Evolutionary conservation across 225 moss, liverwort and hornwort genomes (phyloP), one percentile per base, ranked within the genome.

Genomic region (Polytrichum formosum): DNA sequence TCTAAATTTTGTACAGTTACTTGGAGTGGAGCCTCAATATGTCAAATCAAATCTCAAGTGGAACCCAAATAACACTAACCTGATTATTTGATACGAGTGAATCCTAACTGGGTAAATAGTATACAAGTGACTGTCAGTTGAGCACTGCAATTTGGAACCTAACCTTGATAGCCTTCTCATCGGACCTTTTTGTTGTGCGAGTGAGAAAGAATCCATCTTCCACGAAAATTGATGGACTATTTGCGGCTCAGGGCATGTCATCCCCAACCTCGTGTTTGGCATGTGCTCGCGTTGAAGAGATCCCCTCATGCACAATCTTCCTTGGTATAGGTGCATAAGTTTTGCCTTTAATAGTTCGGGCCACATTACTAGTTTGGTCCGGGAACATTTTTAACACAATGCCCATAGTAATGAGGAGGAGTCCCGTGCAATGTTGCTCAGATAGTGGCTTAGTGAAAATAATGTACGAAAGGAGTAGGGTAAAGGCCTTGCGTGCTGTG

Each of bases 401-500:
- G 54, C 94, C 94, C 89, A 92, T 89, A 7, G 65, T 28, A 10
- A 94, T 90, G 64, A 94, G 84, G 31, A 94, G 67, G 4, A 94
- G 82, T n/a, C 94, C 94, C 9, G 78, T 72, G 61, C 90, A 90
- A 72, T 94, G 94, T 65, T 94, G 90, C 6, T 81, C 90, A 9
- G 80, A 83, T 23, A 94, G 74, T n/a, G 94, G 94, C 78, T 94
- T 94, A 0, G 94, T 92, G 62, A 94, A 94, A 25, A 94, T 87
- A 29, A 94, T 81, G 67, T 94, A 94, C 1, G 94, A 94, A 22
- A 94, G 87, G 28, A 94, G 85, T 27, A 92, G 80, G 7, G 94
- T 94, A 30, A 86, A 53, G 54, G 94, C 92, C 80, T 94, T 94
- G 25, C 94, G 85, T 22, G 94, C 94, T 4, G 94, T 94, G 7